Evolutionary conservation across 805 yeast species (phyloP), one percentile per base, ranked within the genome.

Genomic region (Lipomyces mesembrius): DNA sequence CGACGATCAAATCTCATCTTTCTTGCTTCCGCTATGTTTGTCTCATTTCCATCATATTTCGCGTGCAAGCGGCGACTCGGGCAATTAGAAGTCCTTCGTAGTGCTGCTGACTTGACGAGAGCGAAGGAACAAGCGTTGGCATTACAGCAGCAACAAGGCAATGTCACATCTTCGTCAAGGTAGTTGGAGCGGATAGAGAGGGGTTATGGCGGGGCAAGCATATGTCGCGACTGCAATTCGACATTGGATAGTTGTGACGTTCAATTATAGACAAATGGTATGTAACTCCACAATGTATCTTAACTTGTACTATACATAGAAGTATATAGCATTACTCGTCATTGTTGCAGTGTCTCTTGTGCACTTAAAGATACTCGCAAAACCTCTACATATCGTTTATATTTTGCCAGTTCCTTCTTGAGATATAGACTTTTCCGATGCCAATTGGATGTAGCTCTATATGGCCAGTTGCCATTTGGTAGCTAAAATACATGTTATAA

Each of bases 401-500:
- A 77, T 49, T 76, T 69, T 43, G 72, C 71, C 14, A 74, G 70
- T 64, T 76, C 76, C 60, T 73, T 74, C 49, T 73, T 63, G 59
- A 77, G 68, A 59, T 72, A 76, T 71, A 72, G 76, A 12, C 74
- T 71, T 70, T 77, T 75, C 17, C 71, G 64, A 61, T 76, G 77
- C 80, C 80, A 77, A 69, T 77, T 77, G 35, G 70, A 49, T 43
- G 72, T 73, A 6, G 77, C 78, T 51, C 27, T 2, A 25, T 74
- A 32, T 64, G 57, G 73, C 2, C 70, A 64, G 5, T 72, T 52
- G 8, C 70, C 65, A 3, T 74, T 75, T 25, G 27, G 27, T n/a
- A n/a, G n/a, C n/a, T n/a, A n/a, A n/a, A n/a, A n/a, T n/a, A n/a
- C n/a, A n/a, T n/a, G n/a, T n/a, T n/a, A n/a, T n/a, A n/a, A n/a